phyloP scores from a whole-genome alignment of 1,284 basidiomycete genomes.

The Cutaneotrichosporon sp. region DNA sequence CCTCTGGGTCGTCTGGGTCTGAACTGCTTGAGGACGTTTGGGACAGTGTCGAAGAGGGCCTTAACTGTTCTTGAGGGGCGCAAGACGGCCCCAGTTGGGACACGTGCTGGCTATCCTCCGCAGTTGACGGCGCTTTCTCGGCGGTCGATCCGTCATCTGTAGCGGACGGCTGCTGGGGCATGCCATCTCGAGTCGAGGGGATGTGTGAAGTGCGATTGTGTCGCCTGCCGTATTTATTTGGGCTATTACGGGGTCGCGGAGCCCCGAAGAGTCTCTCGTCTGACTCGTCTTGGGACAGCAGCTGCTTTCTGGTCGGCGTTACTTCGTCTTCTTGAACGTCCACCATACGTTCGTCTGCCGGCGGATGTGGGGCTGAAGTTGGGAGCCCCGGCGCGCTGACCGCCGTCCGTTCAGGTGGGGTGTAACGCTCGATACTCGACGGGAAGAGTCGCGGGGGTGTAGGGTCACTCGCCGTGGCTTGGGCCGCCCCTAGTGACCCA shows the following conservation, averaged over 20 bases:
- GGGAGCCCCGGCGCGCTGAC: background rate
- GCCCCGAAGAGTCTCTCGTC: background rate
- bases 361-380: background rate
- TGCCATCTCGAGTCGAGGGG: background rate
- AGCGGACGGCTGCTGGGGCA: background rate
- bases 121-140: background rate
- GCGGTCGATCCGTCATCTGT: background rate
- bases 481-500: background rate
- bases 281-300: background rate
- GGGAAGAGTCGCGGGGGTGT: background rate
- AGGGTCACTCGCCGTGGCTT: background rate
- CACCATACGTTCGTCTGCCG: background rate
- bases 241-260: background rate
- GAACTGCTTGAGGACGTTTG: conserved; percentile 19
- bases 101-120: background rate
- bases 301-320: background rate
- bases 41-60: background rate
- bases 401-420: background rate
- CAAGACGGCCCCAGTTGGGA: background rate
- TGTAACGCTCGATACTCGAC: background rate
- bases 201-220: background rate
- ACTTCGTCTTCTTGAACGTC: background rate
- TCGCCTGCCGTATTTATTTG: conserved; percentile 11
- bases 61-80: background rate
- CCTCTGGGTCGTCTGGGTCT: conserved; percentile 26